Evolutionary conservation across 352 stramenopile genomes (phyloP).

Genomic region (Aphanomyces stellatus): DNA sequence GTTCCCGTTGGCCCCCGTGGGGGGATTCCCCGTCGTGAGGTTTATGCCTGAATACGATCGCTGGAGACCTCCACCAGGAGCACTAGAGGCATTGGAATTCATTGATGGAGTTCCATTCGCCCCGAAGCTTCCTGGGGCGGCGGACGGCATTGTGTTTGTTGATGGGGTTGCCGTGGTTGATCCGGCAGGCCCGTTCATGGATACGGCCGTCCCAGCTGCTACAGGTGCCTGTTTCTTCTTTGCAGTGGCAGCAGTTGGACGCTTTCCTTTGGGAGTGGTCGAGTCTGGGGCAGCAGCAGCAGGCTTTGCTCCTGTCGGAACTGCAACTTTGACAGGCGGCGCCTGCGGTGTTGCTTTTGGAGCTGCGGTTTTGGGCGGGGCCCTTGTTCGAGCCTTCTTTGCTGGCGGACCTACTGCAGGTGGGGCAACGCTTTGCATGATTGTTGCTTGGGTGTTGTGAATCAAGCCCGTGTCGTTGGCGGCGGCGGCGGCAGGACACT

Average conservation of each 20-base stretch:
- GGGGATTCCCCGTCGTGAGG: background rate
- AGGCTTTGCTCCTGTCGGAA: background rate
- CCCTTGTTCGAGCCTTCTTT: slow-evolving; percentile 12
- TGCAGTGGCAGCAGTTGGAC: background rate
- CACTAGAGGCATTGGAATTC: background rate
- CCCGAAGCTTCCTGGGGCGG: background rate
- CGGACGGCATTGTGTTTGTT: background rate
- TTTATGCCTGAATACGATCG: slow-evolving; percentile 1
- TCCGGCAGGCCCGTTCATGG: background rate
- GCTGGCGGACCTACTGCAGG: background rate
- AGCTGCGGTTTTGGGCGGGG: background rate
- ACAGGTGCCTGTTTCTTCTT: slow-evolving; percentile 9
- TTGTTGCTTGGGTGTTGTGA: background rate
- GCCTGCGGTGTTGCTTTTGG: background rate
- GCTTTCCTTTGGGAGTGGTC: slow-evolving; percentile 4
- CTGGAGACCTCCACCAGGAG: background rate
- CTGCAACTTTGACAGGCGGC: background rate
- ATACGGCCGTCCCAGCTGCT: background rate
- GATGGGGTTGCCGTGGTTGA: background rate
- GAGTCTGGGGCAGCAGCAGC: background rate
- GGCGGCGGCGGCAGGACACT: background rate
- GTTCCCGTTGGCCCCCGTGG: background rate
- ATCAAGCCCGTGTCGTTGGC: too few species aligned
- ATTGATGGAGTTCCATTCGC: background rate
- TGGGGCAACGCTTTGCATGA: background rate